phyloP scores from a whole-genome alignment of 176 grass and related monocot species.

The Aegilops tauschii region DNA sequence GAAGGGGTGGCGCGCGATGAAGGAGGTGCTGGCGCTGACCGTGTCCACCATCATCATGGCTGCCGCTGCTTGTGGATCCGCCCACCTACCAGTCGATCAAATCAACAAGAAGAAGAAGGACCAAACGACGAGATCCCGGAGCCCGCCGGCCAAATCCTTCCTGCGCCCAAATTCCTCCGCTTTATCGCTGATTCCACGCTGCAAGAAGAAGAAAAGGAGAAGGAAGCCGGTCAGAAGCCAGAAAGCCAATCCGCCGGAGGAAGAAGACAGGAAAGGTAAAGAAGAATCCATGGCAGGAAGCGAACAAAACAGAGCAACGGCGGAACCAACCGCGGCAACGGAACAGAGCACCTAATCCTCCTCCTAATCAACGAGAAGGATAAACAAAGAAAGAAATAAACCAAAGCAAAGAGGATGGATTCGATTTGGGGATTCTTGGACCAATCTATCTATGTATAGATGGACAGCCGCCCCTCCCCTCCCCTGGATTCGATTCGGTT shows the following conservation, averaged over 20 bases:
- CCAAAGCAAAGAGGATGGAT: not conserved
- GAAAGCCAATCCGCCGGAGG: not conserved
- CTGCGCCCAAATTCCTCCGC: not conserved
- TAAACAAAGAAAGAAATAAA: no score
- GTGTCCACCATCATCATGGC: slow-evolving; percentile 63
- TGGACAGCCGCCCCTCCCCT: no score
- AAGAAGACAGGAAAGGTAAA: not conserved
- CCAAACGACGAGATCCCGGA: not conserved
- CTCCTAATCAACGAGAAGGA: not conserved
- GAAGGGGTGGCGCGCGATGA: slow-evolving; percentile 55
- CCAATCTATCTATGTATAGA: not conserved
- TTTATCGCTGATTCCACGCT: not conserved
- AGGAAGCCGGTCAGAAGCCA: not conserved
- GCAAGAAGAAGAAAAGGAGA: slow-evolving; percentile 8
- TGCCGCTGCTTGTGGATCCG: not conserved
- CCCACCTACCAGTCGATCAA: not conserved
- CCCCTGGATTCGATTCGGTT: not conserved
- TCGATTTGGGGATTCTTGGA: not conserved
- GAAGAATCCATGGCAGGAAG: not conserved
- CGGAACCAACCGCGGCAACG: no score
- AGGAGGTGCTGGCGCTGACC: slow-evolving; percentile 73
- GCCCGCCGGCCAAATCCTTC: not conserved
- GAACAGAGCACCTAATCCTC: not conserved
- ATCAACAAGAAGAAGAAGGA: not conserved
- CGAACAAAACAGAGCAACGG: not conserved